These are phyloP conservation scores for Sphaerulina musiva DNA, from an alignment of 2,329 filamentous ascomycete genomes.

Conservation along the genomic window DNA sequence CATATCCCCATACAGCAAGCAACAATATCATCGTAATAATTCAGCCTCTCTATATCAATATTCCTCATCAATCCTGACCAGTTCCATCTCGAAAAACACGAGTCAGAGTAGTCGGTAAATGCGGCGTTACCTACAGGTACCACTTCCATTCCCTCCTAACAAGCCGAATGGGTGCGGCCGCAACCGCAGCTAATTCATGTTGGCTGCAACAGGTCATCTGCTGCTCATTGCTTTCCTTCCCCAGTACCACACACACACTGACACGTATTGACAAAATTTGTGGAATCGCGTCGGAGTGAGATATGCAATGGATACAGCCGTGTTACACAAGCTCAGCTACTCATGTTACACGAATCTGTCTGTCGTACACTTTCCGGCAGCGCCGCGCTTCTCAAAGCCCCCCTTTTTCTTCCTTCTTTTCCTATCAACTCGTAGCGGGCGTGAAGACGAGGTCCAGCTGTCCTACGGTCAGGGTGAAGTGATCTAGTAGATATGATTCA, in stretches of 20 bases:
- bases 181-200: slow-evolving; percentile 1
- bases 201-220: neutral
- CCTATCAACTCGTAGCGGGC: slow-evolving; percentile 10
- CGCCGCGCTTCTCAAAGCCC: neutral
- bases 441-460: slow-evolving; percentile 19
- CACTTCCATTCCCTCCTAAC: neutral
- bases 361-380: neutral
- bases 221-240: neutral
- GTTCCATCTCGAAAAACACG: too few relatives aligned
- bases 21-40: too few relatives aligned
- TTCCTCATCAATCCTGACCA: too few relatives aligned
- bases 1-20: too few relatives aligned
- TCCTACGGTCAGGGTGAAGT: slow-evolving; percentile 32
- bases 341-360: neutral
- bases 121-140: too few relatives aligned
- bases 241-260: neutral
- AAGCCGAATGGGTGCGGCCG: slow-evolving; percentile 1
- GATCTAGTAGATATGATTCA: slow-evolving; percentile 22
- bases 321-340: neutral
- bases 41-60: too few relatives aligned
- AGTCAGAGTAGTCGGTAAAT: neutral
- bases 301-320: too few relatives aligned
- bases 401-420: neutral
- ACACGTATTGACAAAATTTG: neutral
- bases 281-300: neutral